These are phyloP conservation scores for Gremmenia infestans DNA, from an alignment of 2,329 filamentous ascomycete species.

Conservation along the genomic window DNA sequence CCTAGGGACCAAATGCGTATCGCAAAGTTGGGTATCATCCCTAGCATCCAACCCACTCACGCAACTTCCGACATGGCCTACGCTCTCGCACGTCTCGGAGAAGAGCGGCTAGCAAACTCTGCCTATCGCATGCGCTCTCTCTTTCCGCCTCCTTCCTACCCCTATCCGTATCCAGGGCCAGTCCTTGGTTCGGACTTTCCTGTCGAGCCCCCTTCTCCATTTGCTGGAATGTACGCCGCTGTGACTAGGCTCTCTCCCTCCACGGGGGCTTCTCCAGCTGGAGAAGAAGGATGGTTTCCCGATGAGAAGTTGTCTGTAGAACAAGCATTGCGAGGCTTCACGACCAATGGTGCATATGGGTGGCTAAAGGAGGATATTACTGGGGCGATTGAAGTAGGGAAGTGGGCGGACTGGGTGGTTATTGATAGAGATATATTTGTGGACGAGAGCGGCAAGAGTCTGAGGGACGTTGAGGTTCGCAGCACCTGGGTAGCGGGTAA, in stretches of 20 bases:
- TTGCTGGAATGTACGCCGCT: conserved; percentile 65
- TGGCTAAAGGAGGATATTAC: conserved; percentile 55
- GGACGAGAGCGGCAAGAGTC: conserved; percentile 41
- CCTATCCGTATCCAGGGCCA: conserved; percentile 32
- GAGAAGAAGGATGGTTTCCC: conserved; percentile 49
- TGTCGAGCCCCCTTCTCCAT: conserved; percentile 63
- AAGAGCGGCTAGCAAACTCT: conserved; percentile 45
- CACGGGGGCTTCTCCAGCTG: conserved; percentile 47
- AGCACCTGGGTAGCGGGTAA: conserved; percentile 67
- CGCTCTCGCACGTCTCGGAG: conserved; percentile 55
- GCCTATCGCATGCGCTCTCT: conserved; percentile 65
- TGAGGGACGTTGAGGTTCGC: conserved; percentile 50
- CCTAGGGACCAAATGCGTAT: conserved; percentile 59
- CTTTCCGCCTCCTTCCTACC: conserved; percentile 36
- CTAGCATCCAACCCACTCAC: conserved; percentile 67
- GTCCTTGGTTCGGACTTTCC: conserved; percentile 67
- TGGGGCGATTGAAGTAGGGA: conserved; percentile 54
- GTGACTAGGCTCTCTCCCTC: conserved; percentile 55
- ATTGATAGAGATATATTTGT: conserved; percentile 52
- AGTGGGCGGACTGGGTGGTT: conserved; percentile 68
- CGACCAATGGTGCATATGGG: conserved; percentile 52
- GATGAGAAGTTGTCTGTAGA: conserved; percentile 54
- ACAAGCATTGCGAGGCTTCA: conserved; percentile 59
- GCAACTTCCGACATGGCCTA: conserved; percentile 69
- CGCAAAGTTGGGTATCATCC: conserved; percentile 54